phyloP scores from a whole-genome alignment of 148 eudicot species.

The Cornus controversa region DNA sequence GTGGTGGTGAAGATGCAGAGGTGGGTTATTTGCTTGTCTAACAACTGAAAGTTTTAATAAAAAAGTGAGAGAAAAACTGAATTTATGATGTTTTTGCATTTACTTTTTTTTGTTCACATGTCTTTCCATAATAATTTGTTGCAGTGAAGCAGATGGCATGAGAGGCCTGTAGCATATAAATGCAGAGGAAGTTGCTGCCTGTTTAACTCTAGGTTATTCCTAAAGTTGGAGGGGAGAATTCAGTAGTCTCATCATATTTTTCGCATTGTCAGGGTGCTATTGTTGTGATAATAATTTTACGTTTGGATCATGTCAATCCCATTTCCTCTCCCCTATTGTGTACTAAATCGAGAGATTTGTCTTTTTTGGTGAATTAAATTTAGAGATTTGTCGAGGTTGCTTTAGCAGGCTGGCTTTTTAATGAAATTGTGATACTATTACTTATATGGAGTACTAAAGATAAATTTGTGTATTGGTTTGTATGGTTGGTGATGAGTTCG shows the following conservation, averaged over 20 bases:
- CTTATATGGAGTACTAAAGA: no score
- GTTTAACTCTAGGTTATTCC: background rate
- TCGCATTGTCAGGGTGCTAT: background rate
- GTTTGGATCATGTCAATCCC: background rate
- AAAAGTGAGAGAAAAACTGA: no score
- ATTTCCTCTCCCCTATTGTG: background rate
- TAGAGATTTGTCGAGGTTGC: background rate
- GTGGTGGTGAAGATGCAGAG: slow-evolving; percentile 27
- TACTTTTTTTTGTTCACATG: no score
- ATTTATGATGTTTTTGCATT: background rate
- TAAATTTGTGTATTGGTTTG: no score
- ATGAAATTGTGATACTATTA: background rate
- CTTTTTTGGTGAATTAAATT: background rate
- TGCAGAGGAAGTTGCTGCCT: background rate
- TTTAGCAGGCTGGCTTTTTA: background rate
- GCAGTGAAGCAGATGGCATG: background rate
- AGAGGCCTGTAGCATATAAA: background rate
- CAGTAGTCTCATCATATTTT: background rate
- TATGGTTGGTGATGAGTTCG: no score
- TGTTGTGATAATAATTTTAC: background rate
- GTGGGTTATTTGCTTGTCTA: slow-evolving; percentile 5
- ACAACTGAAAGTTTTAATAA: background rate
- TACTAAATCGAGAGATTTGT: background rate
- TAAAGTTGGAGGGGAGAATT: background rate
- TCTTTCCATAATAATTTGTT: no score